These are phyloP conservation scores for Trypanosoma melophagium DNA, from an alignment of 208 protist genomes.

Conservation along the genomic window DNA sequence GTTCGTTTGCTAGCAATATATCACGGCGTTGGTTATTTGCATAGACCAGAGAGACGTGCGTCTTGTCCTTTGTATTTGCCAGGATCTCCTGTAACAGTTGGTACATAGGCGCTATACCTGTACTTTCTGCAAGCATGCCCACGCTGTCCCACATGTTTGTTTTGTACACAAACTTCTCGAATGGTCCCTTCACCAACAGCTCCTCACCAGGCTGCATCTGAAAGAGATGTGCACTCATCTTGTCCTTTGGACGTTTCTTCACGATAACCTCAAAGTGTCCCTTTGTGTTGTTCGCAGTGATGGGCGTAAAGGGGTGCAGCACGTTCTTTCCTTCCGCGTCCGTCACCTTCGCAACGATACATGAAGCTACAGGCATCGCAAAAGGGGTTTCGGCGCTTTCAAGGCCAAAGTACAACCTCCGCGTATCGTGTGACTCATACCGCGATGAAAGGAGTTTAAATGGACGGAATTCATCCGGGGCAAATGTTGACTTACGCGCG, in stretches of 20 bases:
- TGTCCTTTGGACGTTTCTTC: constrained; percentile 84
- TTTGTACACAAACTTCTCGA: constrained; percentile 85
- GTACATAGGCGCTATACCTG: constrained; percentile 94
- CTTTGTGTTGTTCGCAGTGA: constrained; percentile 67
- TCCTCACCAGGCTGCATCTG: constrained; percentile 89
- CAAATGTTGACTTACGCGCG: constrained; percentile 56
- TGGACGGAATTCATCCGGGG: constrained; percentile 62
- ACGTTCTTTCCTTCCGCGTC: constrained; percentile 78
- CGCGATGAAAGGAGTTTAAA: constrained; percentile 84
- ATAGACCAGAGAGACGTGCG: constrained; percentile 87
- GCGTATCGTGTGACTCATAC: constrained; percentile 87
- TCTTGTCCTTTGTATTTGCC: constrained; percentile 77
- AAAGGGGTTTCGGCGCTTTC: constrained; percentile 67
- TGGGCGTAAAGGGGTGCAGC: constrained; percentile 84
- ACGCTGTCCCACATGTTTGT: constrained; percentile 88
- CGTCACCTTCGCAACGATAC: constrained; percentile 63
- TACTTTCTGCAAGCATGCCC: constrained; percentile 92
- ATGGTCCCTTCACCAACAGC: constrained; percentile 90
- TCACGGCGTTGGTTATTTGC: constrained; percentile 90
- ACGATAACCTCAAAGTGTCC: constrained; percentile 90
- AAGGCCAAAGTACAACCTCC: constrained; percentile 77
- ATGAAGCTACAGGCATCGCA: constrained; percentile 73
- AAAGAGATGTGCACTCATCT: constrained; percentile 90
- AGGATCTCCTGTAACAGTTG: constrained; percentile 85
- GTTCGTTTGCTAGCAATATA: constrained; percentile 90